Conservation (phyloP, 352 stramenopile species). For the Pelagophyceae sp. region DNA sequence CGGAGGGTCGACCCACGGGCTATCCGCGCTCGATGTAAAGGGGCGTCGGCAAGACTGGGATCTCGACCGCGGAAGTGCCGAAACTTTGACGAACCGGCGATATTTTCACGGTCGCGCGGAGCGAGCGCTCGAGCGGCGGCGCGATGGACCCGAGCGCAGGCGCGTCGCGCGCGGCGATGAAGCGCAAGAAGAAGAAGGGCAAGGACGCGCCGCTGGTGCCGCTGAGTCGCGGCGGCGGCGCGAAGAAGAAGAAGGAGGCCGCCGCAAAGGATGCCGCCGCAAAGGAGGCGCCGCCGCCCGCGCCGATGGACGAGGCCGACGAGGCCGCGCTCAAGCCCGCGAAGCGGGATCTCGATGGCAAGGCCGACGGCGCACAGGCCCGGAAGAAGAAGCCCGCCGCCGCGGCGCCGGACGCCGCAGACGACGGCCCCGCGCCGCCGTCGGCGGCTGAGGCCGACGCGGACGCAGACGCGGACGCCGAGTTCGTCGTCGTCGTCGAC, state of each 20-base stretch:
- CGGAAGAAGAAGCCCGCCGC: too few species aligned
- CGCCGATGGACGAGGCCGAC: not conserved
- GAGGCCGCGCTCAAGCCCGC: not conserved
- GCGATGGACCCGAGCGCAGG: constrained; percentile 15
- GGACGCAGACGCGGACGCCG: not conserved
- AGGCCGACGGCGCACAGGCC: not conserved
- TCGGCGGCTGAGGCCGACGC: not conserved
- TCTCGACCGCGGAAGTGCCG: too few species aligned
- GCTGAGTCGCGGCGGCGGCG: constrained; percentile 40
- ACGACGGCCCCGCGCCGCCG: too few species aligned
- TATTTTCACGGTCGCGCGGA: too few species aligned
- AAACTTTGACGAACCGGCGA: too few species aligned
- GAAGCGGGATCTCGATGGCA: not conserved
- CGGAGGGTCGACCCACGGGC: too few species aligned
- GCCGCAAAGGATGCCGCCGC: too few species aligned
- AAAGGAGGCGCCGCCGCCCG: too few species aligned
- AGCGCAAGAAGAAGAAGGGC: constrained; percentile 7
- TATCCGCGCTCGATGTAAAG: too few species aligned
- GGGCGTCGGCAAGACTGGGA: too few species aligned
- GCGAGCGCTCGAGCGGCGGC: too few species aligned
- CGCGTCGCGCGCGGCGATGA: not conserved
- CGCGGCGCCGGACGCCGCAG: too few species aligned
- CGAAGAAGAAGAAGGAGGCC: constrained; percentile 15
- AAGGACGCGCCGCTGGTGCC: constrained; percentile 24
- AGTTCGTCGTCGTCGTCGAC: not conserved